Conservation (phyloP, 176 grass and related monocot genomes). For the Chrysopogon serrulatus region DNA sequence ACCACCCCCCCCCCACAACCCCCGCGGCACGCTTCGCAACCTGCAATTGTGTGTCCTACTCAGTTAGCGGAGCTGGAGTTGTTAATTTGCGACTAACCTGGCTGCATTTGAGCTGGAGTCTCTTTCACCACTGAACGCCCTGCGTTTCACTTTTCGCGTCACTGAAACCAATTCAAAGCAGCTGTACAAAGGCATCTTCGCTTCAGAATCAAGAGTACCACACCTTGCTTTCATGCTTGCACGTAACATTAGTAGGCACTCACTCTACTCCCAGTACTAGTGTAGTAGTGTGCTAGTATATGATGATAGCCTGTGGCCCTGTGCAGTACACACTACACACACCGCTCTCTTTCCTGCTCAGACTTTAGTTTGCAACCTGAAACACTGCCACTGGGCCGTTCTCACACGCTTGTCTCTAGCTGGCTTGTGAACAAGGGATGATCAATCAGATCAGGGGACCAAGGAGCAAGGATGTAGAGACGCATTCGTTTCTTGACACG, state of each 20-base stretch:
- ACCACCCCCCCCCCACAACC: background rate
- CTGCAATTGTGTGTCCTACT: background rate
- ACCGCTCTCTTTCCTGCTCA: too few relatives aligned
- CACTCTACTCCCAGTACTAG: too few relatives aligned
- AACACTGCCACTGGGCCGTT: background rate
- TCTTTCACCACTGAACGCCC: background rate
- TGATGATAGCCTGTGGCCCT: too few relatives aligned
- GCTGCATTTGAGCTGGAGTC: background rate
- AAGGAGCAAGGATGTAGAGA: background rate
- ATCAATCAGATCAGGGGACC: background rate
- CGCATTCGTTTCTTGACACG: too few relatives aligned
- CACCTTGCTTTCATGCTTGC: background rate
- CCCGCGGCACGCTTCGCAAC: background rate
- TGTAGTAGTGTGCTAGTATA: too few relatives aligned
- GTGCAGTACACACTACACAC: too few relatives aligned
- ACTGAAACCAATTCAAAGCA: conserved; percentile 2
- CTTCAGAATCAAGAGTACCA: background rate
- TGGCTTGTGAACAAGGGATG: background rate
- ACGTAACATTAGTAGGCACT: background rate
- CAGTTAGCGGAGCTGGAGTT: background rate
- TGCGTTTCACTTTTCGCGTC: background rate
- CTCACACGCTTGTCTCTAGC: background rate
- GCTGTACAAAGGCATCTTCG: background rate
- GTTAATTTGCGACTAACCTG: background rate
- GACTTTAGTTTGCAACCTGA: background rate